Conservation (phyloP, 495 filamentous ascomycete genomes). For the Trichoderma asperelloides region DNA sequence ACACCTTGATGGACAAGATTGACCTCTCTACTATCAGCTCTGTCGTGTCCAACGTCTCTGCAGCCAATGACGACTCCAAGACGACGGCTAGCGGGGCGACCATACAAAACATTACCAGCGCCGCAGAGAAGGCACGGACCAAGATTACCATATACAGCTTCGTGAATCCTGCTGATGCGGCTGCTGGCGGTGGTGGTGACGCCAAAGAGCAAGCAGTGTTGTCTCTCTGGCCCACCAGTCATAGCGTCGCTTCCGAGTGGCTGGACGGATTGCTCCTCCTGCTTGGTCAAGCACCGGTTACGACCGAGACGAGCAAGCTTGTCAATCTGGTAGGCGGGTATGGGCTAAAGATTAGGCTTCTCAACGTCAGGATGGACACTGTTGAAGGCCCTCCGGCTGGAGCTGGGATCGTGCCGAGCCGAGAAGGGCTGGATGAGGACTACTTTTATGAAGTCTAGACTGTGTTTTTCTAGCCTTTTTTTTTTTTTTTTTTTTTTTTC, state of each 20-base stretch:
- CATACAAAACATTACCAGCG: conserved; percentile 22
- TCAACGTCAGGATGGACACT: conserved; percentile 87
- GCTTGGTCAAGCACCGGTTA: conserved; percentile 90
- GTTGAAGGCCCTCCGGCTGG: conserved; percentile 44
- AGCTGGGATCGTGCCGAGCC: conserved; percentile 44
- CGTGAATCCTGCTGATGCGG: conserved; percentile 25
- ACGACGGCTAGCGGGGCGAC: conserved; percentile 21
- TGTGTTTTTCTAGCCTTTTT: background rate
- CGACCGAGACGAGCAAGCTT: conserved; percentile 85
- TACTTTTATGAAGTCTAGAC: conserved; percentile 57
- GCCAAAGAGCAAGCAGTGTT: conserved; percentile 54
- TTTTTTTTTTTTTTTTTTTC: background rate
- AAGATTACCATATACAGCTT: conserved; percentile 90
- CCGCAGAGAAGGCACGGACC: conserved; percentile 46
- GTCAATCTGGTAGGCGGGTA: conserved; percentile 79
- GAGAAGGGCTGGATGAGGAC: conserved; percentile 57
- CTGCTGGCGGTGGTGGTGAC: conserved; percentile 21
- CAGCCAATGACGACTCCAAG: conserved; percentile 41
- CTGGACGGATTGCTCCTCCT: conserved; percentile 93
- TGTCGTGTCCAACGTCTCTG: conserved; percentile 85
- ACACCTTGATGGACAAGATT: conserved; percentile 70
- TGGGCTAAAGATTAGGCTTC: conserved; percentile 81
- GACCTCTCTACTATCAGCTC: conserved; percentile 85
- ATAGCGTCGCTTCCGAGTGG: conserved; percentile 89
- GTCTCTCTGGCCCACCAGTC: conserved; percentile 70